These are phyloP conservation scores for Monosporascus sp. DNA, from an alignment of 2,329 filamentous ascomycete genomes.

Conservation along the genomic window DNA sequence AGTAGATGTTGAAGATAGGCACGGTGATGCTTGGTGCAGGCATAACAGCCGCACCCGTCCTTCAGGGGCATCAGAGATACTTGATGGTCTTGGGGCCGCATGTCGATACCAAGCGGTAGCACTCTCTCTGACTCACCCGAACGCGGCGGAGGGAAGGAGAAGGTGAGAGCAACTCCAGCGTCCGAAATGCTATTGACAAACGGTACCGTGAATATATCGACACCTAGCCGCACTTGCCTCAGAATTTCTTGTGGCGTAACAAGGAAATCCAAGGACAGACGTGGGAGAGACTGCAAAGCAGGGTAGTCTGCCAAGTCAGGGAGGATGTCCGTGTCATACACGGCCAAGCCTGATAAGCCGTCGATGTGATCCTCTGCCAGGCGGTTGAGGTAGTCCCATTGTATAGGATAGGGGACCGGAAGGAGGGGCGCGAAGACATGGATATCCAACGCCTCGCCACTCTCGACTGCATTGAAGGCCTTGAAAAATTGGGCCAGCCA, in stretches of 20 bases:
- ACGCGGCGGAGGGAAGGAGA: conserved; percentile 58
- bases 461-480: conserved; percentile 29
- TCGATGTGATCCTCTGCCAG: conserved; percentile 59
- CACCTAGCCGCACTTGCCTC: conserved; percentile 66
- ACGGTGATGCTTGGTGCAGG: conserved; percentile 76
- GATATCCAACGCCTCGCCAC: conserved; percentile 24
- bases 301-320: conserved; percentile 56
- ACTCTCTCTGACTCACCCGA: conserved; percentile 13
- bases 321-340: conserved; percentile 71
- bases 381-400: conserved; percentile 74
- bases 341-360: conserved; percentile 61
- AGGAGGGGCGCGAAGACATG: conserved; percentile 63
- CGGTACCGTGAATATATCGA: conserved; percentile 74
- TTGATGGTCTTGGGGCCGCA: conserved; percentile 64
- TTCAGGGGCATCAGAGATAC: conserved; percentile 58
- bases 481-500: conserved; percentile 70
- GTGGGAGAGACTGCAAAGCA: conserved; percentile 57
- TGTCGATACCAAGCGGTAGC: conserved; percentile 65
- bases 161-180: conserved; percentile 76
- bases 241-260: conserved; percentile 72
- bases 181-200: conserved; percentile 74
- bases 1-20: conserved; percentile 88
- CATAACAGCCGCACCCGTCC: conserved; percentile 68
- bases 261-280: conserved; percentile 61
- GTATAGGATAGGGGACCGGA: conserved; percentile 67